Evolutionary conservation across 192 early-diverging fungal species (phyloP).

Genomic region (Coemansia sp.): DNA sequence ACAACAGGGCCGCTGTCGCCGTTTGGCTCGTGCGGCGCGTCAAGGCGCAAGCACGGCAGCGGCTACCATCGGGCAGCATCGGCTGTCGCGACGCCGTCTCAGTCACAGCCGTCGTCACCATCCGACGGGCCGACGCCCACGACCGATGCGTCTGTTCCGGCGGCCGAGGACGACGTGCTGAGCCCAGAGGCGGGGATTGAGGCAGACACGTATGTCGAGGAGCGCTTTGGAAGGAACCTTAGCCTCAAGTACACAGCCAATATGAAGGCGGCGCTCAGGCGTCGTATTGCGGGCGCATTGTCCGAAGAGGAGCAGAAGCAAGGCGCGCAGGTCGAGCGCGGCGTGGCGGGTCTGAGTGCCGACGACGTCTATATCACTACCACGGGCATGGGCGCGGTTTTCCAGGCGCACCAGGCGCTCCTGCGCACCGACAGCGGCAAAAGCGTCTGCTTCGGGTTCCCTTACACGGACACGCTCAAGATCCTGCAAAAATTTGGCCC

Average conservation of each 20-base stretch:
- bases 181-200: constrained; percentile 33
- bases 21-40: not conserved
- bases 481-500: constrained; percentile 92
- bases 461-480: constrained; percentile 96
- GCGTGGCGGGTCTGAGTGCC: constrained; percentile 59
- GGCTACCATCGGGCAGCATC: constrained; percentile 9
- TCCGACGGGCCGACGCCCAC: not conserved
- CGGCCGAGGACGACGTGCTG: constrained; percentile 4
- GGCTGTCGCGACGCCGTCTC: not conserved
- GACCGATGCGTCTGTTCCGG: not conserved
- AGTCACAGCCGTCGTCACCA: too few species aligned
- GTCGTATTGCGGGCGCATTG: constrained; percentile 81
- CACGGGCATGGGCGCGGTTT: constrained; percentile 93
- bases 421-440: constrained; percentile 56
- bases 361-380: constrained; percentile 86
- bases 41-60: constrained; percentile 13
- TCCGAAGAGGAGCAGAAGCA: constrained; percentile 45
- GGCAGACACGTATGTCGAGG: constrained; percentile 71
- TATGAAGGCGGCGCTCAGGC: constrained; percentile 69
- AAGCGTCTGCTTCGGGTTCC: constrained; percentile 92
- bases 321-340: constrained; percentile 49
- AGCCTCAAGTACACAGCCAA: constrained; percentile 63
- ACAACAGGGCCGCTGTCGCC: constrained; percentile 12
- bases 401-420: constrained; percentile 72
- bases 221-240: constrained; percentile 91